A percentile compares a stretch with the other conserved stretches of the same genome.
Conservation (phyloP, 176 grass and related monocot genomes). For the Avena sativa region DNA sequence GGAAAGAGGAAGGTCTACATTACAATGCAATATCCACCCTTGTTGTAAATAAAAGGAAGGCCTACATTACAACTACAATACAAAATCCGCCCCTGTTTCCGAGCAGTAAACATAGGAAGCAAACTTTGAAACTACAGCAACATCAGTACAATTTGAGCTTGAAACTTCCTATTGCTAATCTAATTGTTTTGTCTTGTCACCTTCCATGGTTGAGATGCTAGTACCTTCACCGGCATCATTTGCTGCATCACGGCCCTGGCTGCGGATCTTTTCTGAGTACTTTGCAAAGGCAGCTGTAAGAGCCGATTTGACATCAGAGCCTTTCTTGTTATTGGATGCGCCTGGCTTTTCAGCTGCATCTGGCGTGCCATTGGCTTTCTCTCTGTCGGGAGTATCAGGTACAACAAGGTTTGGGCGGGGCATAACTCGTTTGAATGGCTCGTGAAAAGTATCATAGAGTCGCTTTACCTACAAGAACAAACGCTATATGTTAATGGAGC, state of each 20-base stretch:
- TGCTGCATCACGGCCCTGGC: slow-evolving; percentile 37
- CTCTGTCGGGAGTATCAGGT: slow-evolving; percentile 66
- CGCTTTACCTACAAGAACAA: slow-evolving; percentile 70
- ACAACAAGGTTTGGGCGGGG: slow-evolving; percentile 55
- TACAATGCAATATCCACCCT: neutral
- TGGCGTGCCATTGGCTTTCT: slow-evolving; percentile 44
- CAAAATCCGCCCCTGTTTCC: neutral
- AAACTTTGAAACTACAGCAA: neutral
- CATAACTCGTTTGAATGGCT: slow-evolving; percentile 75
- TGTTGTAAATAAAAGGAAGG: neutral
- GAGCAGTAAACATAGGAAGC: neutral
- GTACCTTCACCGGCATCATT: slow-evolving; percentile 37
- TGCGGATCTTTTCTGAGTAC: slow-evolving; percentile 72
- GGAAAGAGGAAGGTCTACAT: neutral
- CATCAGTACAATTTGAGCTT: neutral
- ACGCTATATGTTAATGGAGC: slow-evolving; percentile 1
- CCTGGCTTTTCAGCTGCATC: slow-evolving; percentile 13
- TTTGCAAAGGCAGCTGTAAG: slow-evolving; percentile 76
- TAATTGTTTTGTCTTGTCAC: slow-evolving; percentile 43
- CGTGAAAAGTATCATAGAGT: slow-evolving; percentile 91
- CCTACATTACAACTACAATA: neutral
- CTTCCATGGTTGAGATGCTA: slow-evolving; percentile 34
- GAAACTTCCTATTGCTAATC: slow-evolving; percentile 13
- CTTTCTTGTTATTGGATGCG: slow-evolving; percentile 48
- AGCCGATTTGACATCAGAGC: slow-evolving; percentile 65